Conservation (phyloP, 2,329 filamentous ascomycete genomes). For the Epichloe sibirici region DNA sequence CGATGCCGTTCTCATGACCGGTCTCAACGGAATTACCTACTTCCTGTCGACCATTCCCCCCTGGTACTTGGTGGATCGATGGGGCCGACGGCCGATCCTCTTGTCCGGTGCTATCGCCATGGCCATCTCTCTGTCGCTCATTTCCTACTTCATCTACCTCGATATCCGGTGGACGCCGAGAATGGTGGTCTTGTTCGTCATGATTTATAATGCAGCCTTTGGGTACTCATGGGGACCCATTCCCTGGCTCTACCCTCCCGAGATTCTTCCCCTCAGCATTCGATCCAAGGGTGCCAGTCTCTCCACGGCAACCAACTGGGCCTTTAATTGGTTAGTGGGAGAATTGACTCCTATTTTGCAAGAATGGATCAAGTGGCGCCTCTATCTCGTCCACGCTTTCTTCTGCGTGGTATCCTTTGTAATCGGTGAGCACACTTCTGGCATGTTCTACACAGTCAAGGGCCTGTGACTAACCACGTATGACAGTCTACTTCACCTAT, state of each 20-base stretch:
- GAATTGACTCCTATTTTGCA: constrained; percentile 91
- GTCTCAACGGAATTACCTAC: constrained; percentile 85
- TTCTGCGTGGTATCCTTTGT: constrained; percentile 94
- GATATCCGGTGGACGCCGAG: constrained; percentile 67
- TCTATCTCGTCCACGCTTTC: constrained; percentile 92
- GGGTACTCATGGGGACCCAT: constrained; percentile 94
- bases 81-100: constrained; percentile 80
- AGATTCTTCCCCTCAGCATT: constrained; percentile 93
- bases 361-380: constrained; percentile 81
- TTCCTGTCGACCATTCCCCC: constrained; percentile 85
- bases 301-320: constrained; percentile 95
- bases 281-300: constrained; percentile 93
- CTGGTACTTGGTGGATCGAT: constrained; percentile 91
- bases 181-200: constrained; percentile 85
- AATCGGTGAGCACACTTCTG: constrained; percentile 56
- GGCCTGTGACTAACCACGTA: constrained; percentile 7
- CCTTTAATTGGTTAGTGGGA: constrained; percentile 94
- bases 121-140: constrained; percentile 74
- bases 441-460: neutral
- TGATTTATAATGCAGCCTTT: constrained; percentile 97
- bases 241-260: constrained; percentile 96
- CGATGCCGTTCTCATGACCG: constrained; percentile 89
- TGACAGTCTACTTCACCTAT: constrained; percentile 86
- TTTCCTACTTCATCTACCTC: constrained; percentile 92
- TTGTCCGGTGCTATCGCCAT: constrained; percentile 83